Base-by-base conservation (phyloP, 2,329 filamentous ascomycete species). In the Fusarium sp. region DNA sequence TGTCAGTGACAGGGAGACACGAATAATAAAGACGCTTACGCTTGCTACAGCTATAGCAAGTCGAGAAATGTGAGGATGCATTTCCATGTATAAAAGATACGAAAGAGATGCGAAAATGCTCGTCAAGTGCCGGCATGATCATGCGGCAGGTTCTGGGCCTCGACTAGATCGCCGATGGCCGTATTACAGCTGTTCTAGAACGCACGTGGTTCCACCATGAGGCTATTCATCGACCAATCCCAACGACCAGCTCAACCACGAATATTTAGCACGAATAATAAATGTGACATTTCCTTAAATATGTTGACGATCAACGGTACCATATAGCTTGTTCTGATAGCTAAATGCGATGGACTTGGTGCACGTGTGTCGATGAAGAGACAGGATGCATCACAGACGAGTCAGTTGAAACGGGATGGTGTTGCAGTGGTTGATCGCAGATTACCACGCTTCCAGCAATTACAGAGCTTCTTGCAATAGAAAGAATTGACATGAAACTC, bases 151-250 rank as follows among this genome's bases (percentile, higher is more conserved):
- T 41, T 36, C 31, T 57, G 49, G 37, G 37, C 34, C 57, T 49
- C 11, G 37, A 26, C 62, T 64, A 61, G 41, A 37, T 47, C 20
- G 9, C 23, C n/a, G 18, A 12, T 37, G 50, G 65, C 36, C 69
- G 69, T 71, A 71, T 71, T 67, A 66, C 50, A 69, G 55, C 41
- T 49, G 38, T 26, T 49, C 55, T 67, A 49, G 37, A 52, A 37
- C 61, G 61, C 69, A 71, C 69, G 69, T 71, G 69, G 65, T 49
- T 68, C 65, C 65, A 64, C 65, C 53, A 38, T 58, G 55, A 67
- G 34, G 18, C n/a, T 47, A 31, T 31, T 50, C 20, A 36, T 18
- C n/a, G 34, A 57, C 69, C 69, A 71, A 71, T 71, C 68, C 52
- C 15, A 57, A 36, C 23, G n/a, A 49, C n/a, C 31, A 42, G 34